Conservation (phyloP, 257 asterid genomes). For the Nemophila menziesii region DNA sequence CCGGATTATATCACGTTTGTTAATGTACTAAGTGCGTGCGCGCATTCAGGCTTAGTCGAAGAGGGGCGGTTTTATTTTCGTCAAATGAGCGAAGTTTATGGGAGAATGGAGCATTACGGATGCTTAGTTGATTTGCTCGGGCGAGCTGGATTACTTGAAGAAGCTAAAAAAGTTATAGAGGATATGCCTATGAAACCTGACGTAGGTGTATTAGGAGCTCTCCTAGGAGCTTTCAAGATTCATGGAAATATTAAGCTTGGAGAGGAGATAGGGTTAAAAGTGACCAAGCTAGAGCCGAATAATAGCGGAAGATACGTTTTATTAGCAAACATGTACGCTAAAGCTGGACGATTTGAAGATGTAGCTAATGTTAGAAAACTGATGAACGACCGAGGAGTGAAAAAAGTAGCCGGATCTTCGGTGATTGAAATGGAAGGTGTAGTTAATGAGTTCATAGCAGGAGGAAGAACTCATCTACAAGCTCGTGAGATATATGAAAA, state of each 20-base stretch:
- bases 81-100: slow-evolving; percentile 42
- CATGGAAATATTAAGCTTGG: slow-evolving; percentile 56
- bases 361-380: slow-evolving; percentile 58
- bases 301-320: slow-evolving; percentile 75
- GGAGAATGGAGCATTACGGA: slow-evolving; percentile 82
- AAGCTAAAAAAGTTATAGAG: slow-evolving; percentile 39
- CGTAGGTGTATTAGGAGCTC: slow-evolving; percentile 71
- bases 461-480: slow-evolving; percentile 58
- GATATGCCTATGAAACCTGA: slow-evolving; percentile 68
- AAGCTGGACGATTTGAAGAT: slow-evolving; percentile 63
- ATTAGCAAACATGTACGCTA: slow-evolving; percentile 64
- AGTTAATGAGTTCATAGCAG: slow-evolving; percentile 57
- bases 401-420: slow-evolving; percentile 59
- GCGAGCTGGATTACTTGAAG: slow-evolving; percentile 65
- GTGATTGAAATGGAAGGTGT: slow-evolving; percentile 46
- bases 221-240: slow-evolving; percentile 78
- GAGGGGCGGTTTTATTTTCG: slow-evolving; percentile 50
- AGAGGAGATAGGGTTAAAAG: slow-evolving; percentile 51
- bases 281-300: slow-evolving; percentile 57
- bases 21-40: slow-evolving; percentile 67
- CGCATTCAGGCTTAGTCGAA: slow-evolving; percentile 68
- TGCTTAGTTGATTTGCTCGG: slow-evolving; percentile 85
- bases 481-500: slow-evolving; percentile 51
- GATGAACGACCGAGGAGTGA: slow-evolving; percentile 81
- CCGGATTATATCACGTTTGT: slow-evolving; percentile 73